Evolutionary conservation across 2,329 filamentous ascomycete genomes (phyloP).

Genomic region (Trichoderma asperellum): DNA sequence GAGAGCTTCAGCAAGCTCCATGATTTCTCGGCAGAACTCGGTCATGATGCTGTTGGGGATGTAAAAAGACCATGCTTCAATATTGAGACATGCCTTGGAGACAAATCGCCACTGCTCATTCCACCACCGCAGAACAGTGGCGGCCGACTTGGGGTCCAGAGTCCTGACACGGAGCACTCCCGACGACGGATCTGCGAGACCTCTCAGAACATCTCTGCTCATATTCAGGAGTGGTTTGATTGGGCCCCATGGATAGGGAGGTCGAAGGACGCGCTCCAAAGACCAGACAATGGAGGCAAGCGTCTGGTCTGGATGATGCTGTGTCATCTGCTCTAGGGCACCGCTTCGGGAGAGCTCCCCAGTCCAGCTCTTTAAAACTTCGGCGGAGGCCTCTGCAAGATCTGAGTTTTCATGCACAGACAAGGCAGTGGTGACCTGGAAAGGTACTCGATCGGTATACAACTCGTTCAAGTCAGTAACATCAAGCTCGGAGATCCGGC

Average conservation of each 20-base stretch:
- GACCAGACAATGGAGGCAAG: constrained; percentile 50
- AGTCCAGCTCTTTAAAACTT: constrained; percentile 82
- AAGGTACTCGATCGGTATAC: constrained; percentile 68
- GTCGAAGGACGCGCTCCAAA: constrained; percentile 42
- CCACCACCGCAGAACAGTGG: constrained; percentile 79
- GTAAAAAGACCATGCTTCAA: constrained; percentile 79
- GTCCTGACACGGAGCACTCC: constrained; percentile 59
- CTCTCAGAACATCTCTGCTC: constrained; percentile 59
- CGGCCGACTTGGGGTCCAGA: constrained; percentile 64
- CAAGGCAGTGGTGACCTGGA: constrained; percentile 74
- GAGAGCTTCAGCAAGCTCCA: constrained; percentile 86
- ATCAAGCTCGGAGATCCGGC: constrained; percentile 77
- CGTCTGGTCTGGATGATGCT: constrained; percentile 47
- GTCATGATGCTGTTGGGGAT: constrained; percentile 81
- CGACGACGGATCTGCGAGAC: constrained; percentile 58
- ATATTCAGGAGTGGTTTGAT: constrained; percentile 62
- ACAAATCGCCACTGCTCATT: constrained; percentile 79
- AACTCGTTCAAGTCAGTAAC: constrained; percentile 69
- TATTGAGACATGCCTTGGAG: constrained; percentile 78
- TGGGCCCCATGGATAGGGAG: constrained; percentile 56
- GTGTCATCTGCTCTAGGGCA: constrained; percentile 46
- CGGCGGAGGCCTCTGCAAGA: constrained; percentile 78
- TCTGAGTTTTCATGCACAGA: constrained; percentile 80
- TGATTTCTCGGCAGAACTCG: constrained; percentile 91
- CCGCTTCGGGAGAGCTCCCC: constrained; percentile 58